These are phyloP conservation scores for Nidularia pulvinata DNA, from an alignment of 768 basidiomycete species.

Conservation along the genomic window DNA sequence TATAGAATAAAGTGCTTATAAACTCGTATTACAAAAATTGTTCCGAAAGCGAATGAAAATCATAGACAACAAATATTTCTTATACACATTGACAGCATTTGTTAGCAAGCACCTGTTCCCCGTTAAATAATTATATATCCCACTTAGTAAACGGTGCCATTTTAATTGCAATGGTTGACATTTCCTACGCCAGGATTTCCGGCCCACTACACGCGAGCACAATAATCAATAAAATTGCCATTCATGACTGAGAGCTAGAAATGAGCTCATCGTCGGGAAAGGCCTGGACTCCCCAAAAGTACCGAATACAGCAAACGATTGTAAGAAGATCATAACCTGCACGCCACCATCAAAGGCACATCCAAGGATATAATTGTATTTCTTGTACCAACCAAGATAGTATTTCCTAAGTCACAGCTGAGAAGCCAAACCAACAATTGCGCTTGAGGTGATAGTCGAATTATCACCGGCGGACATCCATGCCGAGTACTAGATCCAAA, in stretches of 20 bases:
- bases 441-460: conserved; percentile 43
- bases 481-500: conserved; percentile 27
- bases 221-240: not conserved
- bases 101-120: too few species aligned
- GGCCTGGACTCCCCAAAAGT: conserved; percentile 46
- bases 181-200: conserved; percentile 54
- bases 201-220: conserved; percentile 35
- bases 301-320: conserved; percentile 67
- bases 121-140: too few species aligned
- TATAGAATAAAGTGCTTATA: too few species aligned
- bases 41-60: too few species aligned
- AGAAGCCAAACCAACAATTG: conserved; percentile 54
- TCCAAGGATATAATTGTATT: conserved; percentile 67
- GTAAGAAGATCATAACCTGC: conserved; percentile 63
- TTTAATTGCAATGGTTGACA: conserved; percentile 60
- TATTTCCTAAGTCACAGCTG: conserved; percentile 59
- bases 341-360: conserved; percentile 68
- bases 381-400: conserved; percentile 66
- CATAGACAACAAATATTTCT: too few species aligned
- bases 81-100: too few species aligned
- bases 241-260: not conserved
- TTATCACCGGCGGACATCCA: conserved; percentile 53
- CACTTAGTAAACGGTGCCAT: conserved; percentile 42
- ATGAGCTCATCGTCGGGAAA: conserved; percentile 39
- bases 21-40: too few species aligned